Percentiles rank a stretch among this genome's conserved stretches.
Conservation (phyloP, 176 grass and related monocot species). For the Lolium multiflorum region DNA sequence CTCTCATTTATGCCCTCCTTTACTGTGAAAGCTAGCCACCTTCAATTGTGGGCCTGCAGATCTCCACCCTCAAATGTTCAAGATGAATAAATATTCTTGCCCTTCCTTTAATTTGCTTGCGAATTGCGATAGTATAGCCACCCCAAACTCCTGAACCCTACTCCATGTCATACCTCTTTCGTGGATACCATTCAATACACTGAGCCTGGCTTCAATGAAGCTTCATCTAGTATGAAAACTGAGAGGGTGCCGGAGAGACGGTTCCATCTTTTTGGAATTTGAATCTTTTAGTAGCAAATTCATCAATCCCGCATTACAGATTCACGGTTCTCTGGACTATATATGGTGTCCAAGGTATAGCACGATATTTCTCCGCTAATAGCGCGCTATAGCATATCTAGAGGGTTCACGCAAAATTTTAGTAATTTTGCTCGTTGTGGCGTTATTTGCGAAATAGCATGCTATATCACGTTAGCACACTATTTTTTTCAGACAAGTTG, state of each 20-base stretch:
- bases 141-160: conserved; percentile 42
- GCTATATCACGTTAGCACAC: no score
- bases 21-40: conserved; percentile 6
- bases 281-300: background rate
- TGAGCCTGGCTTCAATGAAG: conserved; percentile 54
- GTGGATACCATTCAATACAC: conserved; percentile 62
- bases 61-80: conserved; percentile 11
- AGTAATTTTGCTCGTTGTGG: no score
- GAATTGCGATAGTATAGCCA: conserved; percentile 8
- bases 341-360: no score
- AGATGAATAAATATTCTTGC: conserved; percentile 26
- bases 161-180: conserved; percentile 61
- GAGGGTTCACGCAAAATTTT: no score
- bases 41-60: conserved; percentile 38
- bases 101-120: background rate
- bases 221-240: background rate
- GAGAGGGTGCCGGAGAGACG: background rate
- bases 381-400: no score
- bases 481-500: no score
- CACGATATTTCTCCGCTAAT: no score
- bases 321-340: no score
- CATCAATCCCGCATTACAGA: no score
- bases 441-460: no score
- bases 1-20: conserved; percentile 46
- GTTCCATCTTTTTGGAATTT: background rate